Evolutionary conservation across 495 filamentous ascomycete species (phyloP).

Genomic region (Talaromyces nanjingensis): DNA sequence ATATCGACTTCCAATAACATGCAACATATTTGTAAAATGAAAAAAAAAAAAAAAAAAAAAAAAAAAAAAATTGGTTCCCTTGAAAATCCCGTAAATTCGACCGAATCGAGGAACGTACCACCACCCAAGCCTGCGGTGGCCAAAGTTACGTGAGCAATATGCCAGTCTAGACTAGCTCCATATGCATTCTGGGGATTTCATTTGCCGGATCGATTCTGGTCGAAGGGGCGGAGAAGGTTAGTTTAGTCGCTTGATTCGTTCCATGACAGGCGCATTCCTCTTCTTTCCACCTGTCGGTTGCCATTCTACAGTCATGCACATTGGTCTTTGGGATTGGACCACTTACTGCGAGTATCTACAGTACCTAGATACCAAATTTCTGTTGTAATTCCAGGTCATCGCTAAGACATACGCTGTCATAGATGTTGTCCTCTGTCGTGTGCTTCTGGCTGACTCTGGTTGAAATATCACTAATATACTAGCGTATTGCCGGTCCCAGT

Average conservation of each 20-base stretch:
- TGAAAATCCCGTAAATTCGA: not conserved
- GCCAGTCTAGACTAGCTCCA: conserved; percentile 1
- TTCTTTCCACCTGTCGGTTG: not conserved
- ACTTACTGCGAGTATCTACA: no score
- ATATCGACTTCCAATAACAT: not conserved
- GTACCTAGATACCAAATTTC: no score
- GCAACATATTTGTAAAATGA: not conserved
- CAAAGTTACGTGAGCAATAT: not conserved
- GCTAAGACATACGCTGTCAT: not conserved
- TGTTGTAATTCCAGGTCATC: no score
- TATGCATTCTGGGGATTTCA: not conserved
- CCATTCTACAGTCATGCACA: not conserved
- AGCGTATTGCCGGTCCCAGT: not conserved
- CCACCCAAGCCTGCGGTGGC: not conserved
- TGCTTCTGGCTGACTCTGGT: not conserved
- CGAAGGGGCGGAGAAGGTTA: not conserved
- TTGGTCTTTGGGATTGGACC: no score
- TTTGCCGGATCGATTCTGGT: not conserved
- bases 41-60: no score
- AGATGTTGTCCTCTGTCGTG: not conserved
- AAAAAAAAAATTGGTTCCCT: no score
- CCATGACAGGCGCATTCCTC: not conserved
- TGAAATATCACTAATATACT: not conserved
- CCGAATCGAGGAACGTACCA: not conserved
- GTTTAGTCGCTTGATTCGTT: not conserved